Evolutionary conservation across 805 yeast species (phyloP), one percentile per base, ranked within the genome.

Genomic region (Grigorovia humatica): DNA sequence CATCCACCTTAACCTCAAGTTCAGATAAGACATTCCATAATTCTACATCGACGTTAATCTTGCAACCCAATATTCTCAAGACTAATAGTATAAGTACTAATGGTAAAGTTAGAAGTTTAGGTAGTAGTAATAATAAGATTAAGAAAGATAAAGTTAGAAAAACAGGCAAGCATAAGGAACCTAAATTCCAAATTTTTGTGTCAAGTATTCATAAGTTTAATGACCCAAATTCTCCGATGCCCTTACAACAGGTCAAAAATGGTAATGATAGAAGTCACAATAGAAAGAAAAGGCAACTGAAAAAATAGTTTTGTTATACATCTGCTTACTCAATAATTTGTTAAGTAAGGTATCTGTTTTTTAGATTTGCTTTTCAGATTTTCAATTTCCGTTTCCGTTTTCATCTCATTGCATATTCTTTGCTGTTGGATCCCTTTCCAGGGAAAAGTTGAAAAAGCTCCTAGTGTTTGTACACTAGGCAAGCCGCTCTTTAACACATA

Each of bases 181-280:
- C 68, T 9, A 64, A 65, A 52, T 67, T 67, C 44, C 70, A 67
- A 54, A 66, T 67, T 4, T 65, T 67, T 44, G 68, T 67, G 30
- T 66, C 70, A 8, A 62, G 65, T 49, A 61, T 68, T 13, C 63
- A 65, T 40, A 60, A 61, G 42, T 67, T 67, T 52, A 65, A 61
- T 51, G 56, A 57, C 17, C 46, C 55, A 15, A 55, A 52, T 18
- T 29, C 48, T 40, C 27, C 50, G 19, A 19, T 51, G 1, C 50
- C 53, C 19, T 12, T 50, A 4, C 20, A 27, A 20, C 18, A 41
- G 20, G 8, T 38, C 4, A 46, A 46, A 27, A 19, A 13, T 35
- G 35, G 30, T 32, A 18, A 27, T 48, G 41, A 59, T 53, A 48
- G 52, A 51, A 19, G 52, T 48, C 19, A 57, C 49, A 47, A 55